A percentile compares a stretch with the other conserved stretches of the same genome.
phyloP scores from a whole-genome alignment of 257 asterid genomes.

The Petrea volubilis region DNA sequence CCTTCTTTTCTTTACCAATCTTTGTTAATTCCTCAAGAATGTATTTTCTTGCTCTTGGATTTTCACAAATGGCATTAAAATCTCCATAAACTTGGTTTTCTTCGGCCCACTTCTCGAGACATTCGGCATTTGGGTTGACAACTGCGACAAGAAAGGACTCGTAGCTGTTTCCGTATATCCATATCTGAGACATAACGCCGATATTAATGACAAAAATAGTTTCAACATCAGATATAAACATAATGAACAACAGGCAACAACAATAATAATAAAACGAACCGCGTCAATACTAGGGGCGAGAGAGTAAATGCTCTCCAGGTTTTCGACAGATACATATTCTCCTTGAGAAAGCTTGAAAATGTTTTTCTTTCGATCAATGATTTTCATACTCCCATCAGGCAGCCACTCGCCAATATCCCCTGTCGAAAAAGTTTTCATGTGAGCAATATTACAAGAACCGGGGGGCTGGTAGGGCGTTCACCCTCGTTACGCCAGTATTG shows the following conservation, averaged over 20 bases:
- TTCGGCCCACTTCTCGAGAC: conserved; percentile 59
- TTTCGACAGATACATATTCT: conserved; percentile 78
- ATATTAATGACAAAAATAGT: not conserved
- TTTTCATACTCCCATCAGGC: conserved; percentile 78
- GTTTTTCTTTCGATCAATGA: conserved; percentile 82
- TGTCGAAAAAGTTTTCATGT: conserved; percentile 13
- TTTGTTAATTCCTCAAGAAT: conserved; percentile 55
- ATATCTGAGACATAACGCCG: conserved; percentile 52
- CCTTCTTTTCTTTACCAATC: conserved; percentile 74
- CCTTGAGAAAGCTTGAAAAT: conserved; percentile 93
- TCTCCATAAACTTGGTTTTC: conserved; percentile 48
- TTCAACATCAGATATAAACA: not conserved
- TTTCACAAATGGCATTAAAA: conserved; percentile 46
- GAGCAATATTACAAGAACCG: not conserved
- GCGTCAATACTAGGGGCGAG: conserved; percentile 51
- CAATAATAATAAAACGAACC: conserved; percentile 32
- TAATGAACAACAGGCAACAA: no score
- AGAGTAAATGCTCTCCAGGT: conserved; percentile 71
- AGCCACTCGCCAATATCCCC: conserved; percentile 95
- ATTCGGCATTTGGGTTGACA: conserved; percentile 65
- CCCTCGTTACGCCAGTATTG: no score
- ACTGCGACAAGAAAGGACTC: conserved; percentile 83
- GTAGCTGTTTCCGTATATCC: conserved; percentile 80
- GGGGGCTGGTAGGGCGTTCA: no score
- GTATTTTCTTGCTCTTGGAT: conserved; percentile 45